A percentile compares a stretch with the other conserved stretches of the same genome.
Conservation (phyloP, 495 filamentous ascomycete species). For the Letharia lupina region DNA sequence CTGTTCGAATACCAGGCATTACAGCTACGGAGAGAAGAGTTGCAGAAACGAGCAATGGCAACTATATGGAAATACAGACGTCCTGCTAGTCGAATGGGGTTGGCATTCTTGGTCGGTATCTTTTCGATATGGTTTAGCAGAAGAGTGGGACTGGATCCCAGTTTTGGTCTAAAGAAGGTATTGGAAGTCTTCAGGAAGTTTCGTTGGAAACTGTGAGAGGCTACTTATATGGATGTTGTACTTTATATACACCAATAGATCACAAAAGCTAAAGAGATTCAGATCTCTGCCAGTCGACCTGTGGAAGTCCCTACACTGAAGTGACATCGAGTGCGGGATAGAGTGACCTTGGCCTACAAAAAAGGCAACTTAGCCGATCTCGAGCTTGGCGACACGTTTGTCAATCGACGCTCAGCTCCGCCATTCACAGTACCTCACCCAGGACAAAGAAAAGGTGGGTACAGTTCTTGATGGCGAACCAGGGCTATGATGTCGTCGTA, state of each 20-base stretch:
- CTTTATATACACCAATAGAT: background rate
- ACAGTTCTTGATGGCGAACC: slow-evolving; percentile 56
- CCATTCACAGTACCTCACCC: slow-evolving; percentile 1
- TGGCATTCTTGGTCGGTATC: slow-evolving; percentile 56
- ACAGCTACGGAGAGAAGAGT: slow-evolving; percentile 57
- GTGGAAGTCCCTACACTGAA: no score
- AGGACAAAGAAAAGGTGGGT: background rate
- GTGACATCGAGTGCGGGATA: no score
- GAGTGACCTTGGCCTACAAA: background rate
- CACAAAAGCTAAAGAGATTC: background rate
- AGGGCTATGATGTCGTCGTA: slow-evolving; percentile 94
- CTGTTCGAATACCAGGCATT: slow-evolving; percentile 61
- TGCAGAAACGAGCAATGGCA: slow-evolving; percentile 42
- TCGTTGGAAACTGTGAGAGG: slow-evolving; percentile 74
- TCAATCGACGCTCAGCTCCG: background rate
- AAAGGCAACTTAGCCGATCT: slow-evolving; percentile 5
- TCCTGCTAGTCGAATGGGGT: slow-evolving; percentile 46
- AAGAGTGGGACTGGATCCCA: slow-evolving; percentile 34
- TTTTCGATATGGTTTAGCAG: slow-evolving; percentile 46
- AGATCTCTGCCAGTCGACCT: no score
- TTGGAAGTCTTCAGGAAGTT: slow-evolving; percentile 9
- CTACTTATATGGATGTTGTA: slow-evolving; percentile 22
- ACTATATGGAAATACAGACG: slow-evolving; percentile 52
- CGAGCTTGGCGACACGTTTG: slow-evolving; percentile 14
- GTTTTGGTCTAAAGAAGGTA: slow-evolving; percentile 5